Conservation (phyloP, 139 green algal species). For the Eudorina sp. region DNA sequence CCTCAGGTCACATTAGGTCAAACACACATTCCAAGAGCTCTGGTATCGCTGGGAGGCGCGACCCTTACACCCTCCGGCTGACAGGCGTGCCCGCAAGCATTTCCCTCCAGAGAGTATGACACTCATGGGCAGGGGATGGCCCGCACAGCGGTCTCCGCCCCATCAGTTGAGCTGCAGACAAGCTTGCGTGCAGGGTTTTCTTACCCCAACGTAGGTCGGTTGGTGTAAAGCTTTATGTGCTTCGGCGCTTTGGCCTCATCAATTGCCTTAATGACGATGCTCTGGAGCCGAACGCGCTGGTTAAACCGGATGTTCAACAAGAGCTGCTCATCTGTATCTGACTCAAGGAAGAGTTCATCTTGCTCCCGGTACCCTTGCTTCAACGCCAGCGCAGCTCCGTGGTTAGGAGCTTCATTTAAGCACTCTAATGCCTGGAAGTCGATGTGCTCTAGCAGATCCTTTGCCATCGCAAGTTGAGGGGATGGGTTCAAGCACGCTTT, state of each 20-base stretch:
- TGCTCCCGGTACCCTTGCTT: conserved; percentile 69
- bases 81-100: no score
- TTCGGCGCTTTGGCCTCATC: conserved; percentile 67
- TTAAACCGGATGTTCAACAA: conserved; percentile 84
- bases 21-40: no score
- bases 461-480: conserved; percentile 32
- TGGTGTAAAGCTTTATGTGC: conserved; percentile 80
- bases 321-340: conserved; percentile 92
- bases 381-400: conserved; percentile 73
- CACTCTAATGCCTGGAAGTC: conserved; percentile 82
- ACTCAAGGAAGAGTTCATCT: conserved; percentile 78
- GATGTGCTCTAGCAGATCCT: conserved; percentile 87
- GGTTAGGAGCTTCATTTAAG: conserved; percentile 79
- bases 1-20: no score
- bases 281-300: conserved; percentile 76
- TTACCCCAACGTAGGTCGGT: conserved; percentile 68
- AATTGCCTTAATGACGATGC: conserved; percentile 79
- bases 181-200: no score
- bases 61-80: no score
- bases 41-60: no score
- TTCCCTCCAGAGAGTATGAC: no score
- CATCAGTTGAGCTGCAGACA: no score
- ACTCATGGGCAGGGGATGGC: no score
- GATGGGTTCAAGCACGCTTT: no score
- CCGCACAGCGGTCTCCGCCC: no score